Base-by-base conservation (phyloP, 805 yeast genomes). In the Candida montana region DNA sequence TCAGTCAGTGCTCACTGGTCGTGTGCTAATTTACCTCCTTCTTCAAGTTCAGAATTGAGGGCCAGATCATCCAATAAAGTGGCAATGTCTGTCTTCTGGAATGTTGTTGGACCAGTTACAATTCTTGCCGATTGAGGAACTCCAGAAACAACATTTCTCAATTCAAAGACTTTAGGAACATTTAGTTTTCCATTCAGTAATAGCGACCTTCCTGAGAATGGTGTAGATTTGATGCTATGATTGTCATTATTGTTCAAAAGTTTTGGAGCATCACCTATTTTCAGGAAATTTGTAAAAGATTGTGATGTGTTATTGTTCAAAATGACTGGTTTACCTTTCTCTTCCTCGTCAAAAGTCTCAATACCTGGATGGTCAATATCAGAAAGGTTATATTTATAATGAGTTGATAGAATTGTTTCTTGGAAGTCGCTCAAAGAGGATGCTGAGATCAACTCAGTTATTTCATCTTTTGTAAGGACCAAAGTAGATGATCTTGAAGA, bases 201-300 rank as follows among this genome's bases (percentile, higher is more conserved):
- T 15, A 52, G 19, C 0, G 60, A 52, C 48, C 60, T 53, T 1
- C 56, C 57, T 11, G 59, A 54, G 8, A 51, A 26, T 30, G 59
- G 61, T n/a, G 49, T 53, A 3, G 59, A 55, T 29, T 42, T 53
- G 29, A 57, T 53, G 29, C 58, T 53, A 33, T 46, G 35, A 20
- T 34, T 42, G 9, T 57, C 61, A 18, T 39, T 31, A 7, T 18
- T 30, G 9, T 29, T 30, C 6, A n/a, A 17, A 11, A 31, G 20
- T 17, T 17, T 26, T 26, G 45, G 31, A 26, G 23, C 39, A 3
- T 42, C 32, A 4, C 47, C 33, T 2, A 51, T 42, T 26, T 50
- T 54, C 4, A 48, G 31, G 29, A 54, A 33, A 39, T 49, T 39
- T 3, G 54, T 30, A 15, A 52, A 41, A n/a, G 55, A 47, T 15